phyloP scores from a whole-genome alignment of 192 early-diverging fungal species.

The Umbelopsis sp. region DNA sequence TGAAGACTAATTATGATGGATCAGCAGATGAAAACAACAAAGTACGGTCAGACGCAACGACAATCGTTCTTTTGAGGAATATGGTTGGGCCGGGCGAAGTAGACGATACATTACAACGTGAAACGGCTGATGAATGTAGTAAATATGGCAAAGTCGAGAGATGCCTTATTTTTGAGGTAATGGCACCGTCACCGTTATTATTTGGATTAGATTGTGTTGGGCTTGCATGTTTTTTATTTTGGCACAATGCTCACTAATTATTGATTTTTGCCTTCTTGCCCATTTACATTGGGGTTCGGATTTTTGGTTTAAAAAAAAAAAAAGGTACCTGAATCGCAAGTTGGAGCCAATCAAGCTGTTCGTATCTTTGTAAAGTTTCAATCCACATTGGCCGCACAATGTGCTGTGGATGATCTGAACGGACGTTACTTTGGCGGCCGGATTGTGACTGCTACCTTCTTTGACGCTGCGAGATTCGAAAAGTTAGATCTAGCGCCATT shows the following conservation, averaged over 20 bases:
- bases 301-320: neutral
- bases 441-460: slow-evolving; percentile 61
- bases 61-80: slow-evolving; percentile 68
- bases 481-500: slow-evolving; percentile 55
- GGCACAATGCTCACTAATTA: neutral
- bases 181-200: neutral
- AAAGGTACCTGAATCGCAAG: slow-evolving; percentile 49
- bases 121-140: slow-evolving; percentile 79
- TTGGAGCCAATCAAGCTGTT: slow-evolving; percentile 68
- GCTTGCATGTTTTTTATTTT: neutral
- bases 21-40: slow-evolving; percentile 30
- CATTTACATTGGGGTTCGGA: neutral
- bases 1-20: slow-evolving; percentile 44
- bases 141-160: slow-evolving; percentile 74
- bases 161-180: slow-evolving; percentile 69
- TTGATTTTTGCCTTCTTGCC: neutral
- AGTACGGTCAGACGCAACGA: neutral
- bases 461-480: slow-evolving; percentile 61
- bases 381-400: slow-evolving; percentile 46
- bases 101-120: slow-evolving; percentile 70
- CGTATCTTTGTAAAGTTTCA: slow-evolving; percentile 80
- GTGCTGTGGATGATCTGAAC: slow-evolving; percentile 59
- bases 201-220: neutral
- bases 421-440: slow-evolving; percentile 81
- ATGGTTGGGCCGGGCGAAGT: slow-evolving; percentile 82